A percentile compares a stretch with the other conserved stretches of the same genome.
phyloP scores from a whole-genome alignment of 805 yeast genomes.

The Starmerella riodocensis region DNA sequence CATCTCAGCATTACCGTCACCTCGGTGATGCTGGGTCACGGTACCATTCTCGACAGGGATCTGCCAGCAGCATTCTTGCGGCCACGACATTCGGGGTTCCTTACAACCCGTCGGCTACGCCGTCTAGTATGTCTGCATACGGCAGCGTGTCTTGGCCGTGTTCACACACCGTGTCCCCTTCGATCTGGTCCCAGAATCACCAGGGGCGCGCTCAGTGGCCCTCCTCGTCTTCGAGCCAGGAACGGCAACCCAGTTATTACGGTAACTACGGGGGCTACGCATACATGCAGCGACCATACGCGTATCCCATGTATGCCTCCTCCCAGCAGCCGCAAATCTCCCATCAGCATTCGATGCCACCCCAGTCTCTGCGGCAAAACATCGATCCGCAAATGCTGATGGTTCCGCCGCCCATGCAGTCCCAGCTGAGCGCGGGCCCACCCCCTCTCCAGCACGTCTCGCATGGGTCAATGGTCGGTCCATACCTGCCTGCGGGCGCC shows the following conservation, averaged over 20 bases:
- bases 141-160: constrained; percentile 10
- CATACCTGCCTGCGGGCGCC: too few relatives aligned
- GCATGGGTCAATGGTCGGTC: neutral
- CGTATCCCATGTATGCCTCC: neutral
- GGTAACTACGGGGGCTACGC: neutral
- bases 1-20: neutral
- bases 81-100: constrained; percentile 9
- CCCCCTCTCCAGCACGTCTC: too few relatives aligned
- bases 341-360: neutral
- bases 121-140: constrained; percentile 4
- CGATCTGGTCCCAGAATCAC: constrained; percentile 19
- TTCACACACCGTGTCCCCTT: constrained; percentile 12
- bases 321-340: neutral
- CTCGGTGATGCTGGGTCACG: constrained; percentile 3
- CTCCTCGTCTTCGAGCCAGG: neutral
- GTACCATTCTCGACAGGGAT: constrained; percentile 7
- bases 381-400: neutral
- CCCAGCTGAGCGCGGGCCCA: too few relatives aligned
- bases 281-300: neutral
- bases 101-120: constrained; percentile 11
- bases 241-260: neutral
- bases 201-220: constrained; percentile 12
- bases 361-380: too few relatives aligned
- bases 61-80: constrained; percentile 10
- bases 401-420: constrained; percentile 1